These are phyloP conservation scores for Aspergillus tamarii DNA, from an alignment of 2,329 filamentous ascomycete species.

Conservation along the genomic window DNA sequence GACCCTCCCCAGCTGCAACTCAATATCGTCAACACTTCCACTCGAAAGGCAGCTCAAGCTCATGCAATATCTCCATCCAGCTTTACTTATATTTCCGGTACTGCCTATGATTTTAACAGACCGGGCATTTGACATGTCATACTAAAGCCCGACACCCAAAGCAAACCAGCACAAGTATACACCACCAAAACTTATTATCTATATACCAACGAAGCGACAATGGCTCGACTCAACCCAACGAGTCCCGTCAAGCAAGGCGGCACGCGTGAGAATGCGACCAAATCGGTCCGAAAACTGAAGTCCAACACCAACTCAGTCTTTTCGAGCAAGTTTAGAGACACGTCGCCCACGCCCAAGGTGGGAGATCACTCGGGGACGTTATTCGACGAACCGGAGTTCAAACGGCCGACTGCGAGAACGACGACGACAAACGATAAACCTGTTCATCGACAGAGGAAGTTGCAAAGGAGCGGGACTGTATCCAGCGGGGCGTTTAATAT, in stretches of 20 bases:
- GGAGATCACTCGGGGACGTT: constrained; percentile 6
- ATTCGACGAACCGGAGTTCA: constrained; percentile 17
- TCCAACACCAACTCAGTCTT: neutral
- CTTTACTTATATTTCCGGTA: neutral
- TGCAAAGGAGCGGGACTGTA: constrained; percentile 24
- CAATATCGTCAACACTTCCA: constrained; percentile 1
- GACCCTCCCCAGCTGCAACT: neutral
- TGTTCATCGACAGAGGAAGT: constrained; percentile 15
- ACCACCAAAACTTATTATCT: neutral
- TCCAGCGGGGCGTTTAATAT: constrained; percentile 32
- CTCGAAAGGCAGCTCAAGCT: neutral
- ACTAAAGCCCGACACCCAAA: neutral
- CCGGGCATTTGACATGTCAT: neutral
- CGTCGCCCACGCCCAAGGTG: constrained; percentile 1
- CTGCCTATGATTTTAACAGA: too few relatives aligned
- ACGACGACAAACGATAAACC: constrained; percentile 14
- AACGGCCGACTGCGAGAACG: constrained; percentile 6
- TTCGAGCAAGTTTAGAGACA: neutral
- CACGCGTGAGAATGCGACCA: neutral
- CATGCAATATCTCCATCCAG: neutral
- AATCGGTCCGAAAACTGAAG: constrained; percentile 3
- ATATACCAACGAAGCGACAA: constrained; percentile 13
- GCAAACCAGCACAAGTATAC: neutral
- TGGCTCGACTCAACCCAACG: constrained; percentile 34
- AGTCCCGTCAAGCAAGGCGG: constrained; percentile 21